Conservation (phyloP, 805 yeast genomes). For the Candida bentonensis region DNA sequence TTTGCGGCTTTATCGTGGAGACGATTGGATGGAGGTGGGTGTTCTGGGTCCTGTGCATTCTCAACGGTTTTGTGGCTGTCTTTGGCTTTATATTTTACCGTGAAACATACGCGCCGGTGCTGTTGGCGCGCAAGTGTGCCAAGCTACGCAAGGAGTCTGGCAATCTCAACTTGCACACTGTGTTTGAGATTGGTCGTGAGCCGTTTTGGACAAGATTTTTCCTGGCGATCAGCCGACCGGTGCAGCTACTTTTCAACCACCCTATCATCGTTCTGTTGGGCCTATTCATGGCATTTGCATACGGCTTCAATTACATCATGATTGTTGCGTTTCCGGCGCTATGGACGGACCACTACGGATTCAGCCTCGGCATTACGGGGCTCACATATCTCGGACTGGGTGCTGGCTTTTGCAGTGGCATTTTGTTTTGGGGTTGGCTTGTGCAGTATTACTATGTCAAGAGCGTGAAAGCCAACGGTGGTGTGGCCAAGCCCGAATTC, state of each 20-base stretch:
- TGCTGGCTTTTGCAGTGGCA: conserved; percentile 39
- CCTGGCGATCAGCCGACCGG: conserved; percentile 44
- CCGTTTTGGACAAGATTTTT: conserved; percentile 12
- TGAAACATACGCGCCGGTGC: conserved; percentile 47
- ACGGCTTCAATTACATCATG: conserved; percentile 53
- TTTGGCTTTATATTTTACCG: conserved; percentile 31
- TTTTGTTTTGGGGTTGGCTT: conserved; percentile 31
- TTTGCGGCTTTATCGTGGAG: conserved; percentile 42
- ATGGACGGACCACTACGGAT: conserved; percentile 34
- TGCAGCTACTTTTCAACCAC: conserved; percentile 36
- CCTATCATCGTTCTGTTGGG: conserved; percentile 57
- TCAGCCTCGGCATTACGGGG: conserved; percentile 35
- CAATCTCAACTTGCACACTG: conserved; percentile 40
- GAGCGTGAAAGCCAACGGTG: conserved; percentile 25
- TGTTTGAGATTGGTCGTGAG: conserved; percentile 30
- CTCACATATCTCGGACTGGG: conserved; percentile 46
- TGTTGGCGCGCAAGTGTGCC: conserved; percentile 34
- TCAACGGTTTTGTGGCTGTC: conserved; percentile 35
- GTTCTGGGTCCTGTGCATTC: conserved; percentile 41
- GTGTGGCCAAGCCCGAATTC: conserved; percentile 48
- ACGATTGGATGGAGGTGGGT: conserved; percentile 48
- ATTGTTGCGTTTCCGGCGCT: conserved; percentile 45
- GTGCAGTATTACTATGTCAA: conserved; percentile 29
- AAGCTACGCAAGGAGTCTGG: conserved; percentile 39
- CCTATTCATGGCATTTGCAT: conserved; percentile 47